Percentiles rank a stretch among this genome's conserved stretches.
These are phyloP conservation scores for Venturia nashicola DNA, from an alignment of 2,329 filamentous ascomycete genomes.

Conservation along the genomic window DNA sequence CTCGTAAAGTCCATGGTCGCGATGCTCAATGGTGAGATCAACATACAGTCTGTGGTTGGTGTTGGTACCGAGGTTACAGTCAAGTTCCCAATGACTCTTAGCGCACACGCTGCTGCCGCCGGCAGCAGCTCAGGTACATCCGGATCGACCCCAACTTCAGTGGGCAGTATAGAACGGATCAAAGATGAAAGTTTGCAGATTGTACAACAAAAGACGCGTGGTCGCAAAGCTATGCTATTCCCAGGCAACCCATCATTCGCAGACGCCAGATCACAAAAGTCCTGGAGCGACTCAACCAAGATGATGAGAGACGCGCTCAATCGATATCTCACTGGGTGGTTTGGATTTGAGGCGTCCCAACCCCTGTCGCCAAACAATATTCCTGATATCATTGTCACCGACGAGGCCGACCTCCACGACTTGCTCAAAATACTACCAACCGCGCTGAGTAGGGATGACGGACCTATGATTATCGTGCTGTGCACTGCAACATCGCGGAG, in stretches of 20 bases:
- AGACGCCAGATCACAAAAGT: neutral
- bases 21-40: slow-evolving; percentile 46
- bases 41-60: slow-evolving; percentile 32
- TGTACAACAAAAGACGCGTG: slow-evolving; percentile 10
- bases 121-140: neutral
- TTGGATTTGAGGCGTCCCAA: slow-evolving; percentile 9
- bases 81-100: slow-evolving; percentile 10
- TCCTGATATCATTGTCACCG: slow-evolving; percentile 12
- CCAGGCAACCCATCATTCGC: neutral
- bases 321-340: slow-evolving; percentile 15
- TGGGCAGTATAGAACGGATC: slow-evolving; percentile 13
- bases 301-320: slow-evolving; percentile 8
- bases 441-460: neutral
- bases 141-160: slow-evolving; percentile 11
- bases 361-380: neutral
- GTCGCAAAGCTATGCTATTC: slow-evolving; percentile 1
- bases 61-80: slow-evolving; percentile 9
- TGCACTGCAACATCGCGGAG: slow-evolving; percentile 22
- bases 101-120: neutral
- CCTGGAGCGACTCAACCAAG: neutral
- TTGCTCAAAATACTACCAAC: slow-evolving; percentile 9
- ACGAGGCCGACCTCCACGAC: slow-evolving; percentile 13
- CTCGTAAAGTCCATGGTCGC: slow-evolving; percentile 49
- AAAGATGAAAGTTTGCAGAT: slow-evolving; percentile 13
- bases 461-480: slow-evolving; percentile 20